Conservation (phyloP, 1,139 yeast species). For the Zygoascus hellenicus region DNA sequence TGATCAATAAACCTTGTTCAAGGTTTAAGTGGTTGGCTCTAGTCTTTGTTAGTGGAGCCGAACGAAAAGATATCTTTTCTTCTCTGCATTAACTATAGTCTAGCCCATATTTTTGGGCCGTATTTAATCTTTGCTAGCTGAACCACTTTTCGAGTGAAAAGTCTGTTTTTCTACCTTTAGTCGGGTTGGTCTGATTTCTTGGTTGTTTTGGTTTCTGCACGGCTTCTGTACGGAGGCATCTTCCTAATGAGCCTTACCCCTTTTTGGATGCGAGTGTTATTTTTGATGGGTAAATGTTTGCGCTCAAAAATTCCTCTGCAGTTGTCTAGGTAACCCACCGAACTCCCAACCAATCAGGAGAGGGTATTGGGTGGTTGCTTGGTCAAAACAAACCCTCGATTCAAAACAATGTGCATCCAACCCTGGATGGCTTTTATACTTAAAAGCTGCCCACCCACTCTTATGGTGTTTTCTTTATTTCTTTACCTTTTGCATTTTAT, state of each 20-base stretch:
- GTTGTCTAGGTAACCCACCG: background rate
- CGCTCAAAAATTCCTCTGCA: background rate
- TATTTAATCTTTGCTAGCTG: too few relatives aligned
- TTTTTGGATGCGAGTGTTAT: background rate
- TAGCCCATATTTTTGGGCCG: too few relatives aligned
- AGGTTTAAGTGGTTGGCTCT: too few relatives aligned
- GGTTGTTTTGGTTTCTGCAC: slow-evolving; percentile 2
- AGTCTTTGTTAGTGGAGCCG: too few relatives aligned
- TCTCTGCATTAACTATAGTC: too few relatives aligned
- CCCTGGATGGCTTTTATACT: background rate
- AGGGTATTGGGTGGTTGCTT: background rate
- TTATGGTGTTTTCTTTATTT: background rate
- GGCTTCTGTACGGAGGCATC: background rate
- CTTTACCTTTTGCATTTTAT: background rate
- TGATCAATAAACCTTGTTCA: too few relatives aligned
- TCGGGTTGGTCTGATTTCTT: slow-evolving; percentile 1
- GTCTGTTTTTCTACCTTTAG: background rate
- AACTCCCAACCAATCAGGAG: background rate
- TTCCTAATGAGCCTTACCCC: background rate
- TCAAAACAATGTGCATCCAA: background rate
- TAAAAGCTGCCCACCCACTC: background rate
- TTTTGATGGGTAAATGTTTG: background rate
- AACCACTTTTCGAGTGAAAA: too few relatives aligned
- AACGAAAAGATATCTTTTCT: too few relatives aligned
- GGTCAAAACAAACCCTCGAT: slow-evolving; percentile 1